Base-by-base conservation (phyloP, 495 filamentous ascomycete genomes). In the Tetracladium marchalianum region DNA sequence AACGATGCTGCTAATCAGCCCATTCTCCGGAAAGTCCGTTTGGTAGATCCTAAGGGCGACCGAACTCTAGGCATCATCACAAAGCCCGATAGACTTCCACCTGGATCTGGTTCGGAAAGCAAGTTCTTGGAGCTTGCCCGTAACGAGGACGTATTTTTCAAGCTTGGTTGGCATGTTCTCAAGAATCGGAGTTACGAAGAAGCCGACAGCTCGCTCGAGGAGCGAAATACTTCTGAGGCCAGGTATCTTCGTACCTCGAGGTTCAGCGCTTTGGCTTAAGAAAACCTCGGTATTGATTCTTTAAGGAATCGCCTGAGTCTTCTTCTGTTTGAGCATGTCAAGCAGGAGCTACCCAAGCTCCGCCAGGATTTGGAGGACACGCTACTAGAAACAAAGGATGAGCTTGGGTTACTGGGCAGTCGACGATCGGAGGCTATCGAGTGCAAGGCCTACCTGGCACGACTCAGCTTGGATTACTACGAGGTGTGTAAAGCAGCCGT, bases 141-240 rank as follows among this genome's bases (percentile, higher is more conserved):
- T 31, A 84, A 84, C 43, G 54, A 73, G 16, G 66, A 81, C 39
- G 62, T 76, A n/a, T 51, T 50, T 11, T 69, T 85, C 43, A 57
- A 67, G 27, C 66, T 82, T 1, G 80, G 79, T 5, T 84, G 78
- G 79, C 78, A 84, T 52, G 72, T 77, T 0, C 56, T 87, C 12
- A 71, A 68, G 15, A 84, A 83, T 51, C 65, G 73, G 2, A 64
- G 62, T 22, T 75, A 68, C 10, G 58, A 70, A 9, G 69, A 75
- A 35, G 24, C 68, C 1, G 37, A 63, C 12, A 61, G 39, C 17
- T 60, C 60, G 0, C 57, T 69, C 6, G 48, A 44, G 1, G 59
- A 72, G 24, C 60, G 73, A 0, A 66, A 76, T 41, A 41, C 38
- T 0, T 39, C 55, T 1, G 74, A 77, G 46, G 36, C 45, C 0